Evolutionary conservation across 495 filamentous ascomycete genomes (phyloP).

Genomic region (Podospora fimiseda): DNA sequence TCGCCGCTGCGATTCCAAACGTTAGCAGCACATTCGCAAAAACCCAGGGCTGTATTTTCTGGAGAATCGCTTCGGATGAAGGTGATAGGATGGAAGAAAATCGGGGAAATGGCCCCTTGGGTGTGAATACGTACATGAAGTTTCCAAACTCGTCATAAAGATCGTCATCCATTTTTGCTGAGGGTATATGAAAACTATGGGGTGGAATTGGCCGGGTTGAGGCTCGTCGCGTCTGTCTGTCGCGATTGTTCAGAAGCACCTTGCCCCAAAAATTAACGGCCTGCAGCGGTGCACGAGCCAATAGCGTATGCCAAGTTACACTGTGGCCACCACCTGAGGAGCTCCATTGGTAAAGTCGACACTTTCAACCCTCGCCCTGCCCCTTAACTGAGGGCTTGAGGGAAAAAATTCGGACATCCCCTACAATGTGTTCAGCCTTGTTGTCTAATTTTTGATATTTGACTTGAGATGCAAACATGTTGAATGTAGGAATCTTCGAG

Average conservation of each 20-base stretch:
- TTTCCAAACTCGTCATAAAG: constrained; percentile 35
- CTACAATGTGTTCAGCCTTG: too few relatives aligned
- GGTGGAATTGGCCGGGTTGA: background rate
- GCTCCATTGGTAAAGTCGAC: too few relatives aligned
- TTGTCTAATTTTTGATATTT: too few relatives aligned
- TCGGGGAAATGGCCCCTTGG: too few relatives aligned
- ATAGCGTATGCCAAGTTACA: background rate
- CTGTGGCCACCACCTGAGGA: too few relatives aligned
- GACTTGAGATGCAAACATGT: too few relatives aligned
- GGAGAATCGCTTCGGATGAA: background rate
- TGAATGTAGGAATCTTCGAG: background rate
- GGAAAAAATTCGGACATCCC: too few relatives aligned
- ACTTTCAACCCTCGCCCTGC: background rate
- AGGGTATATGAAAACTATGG: background rate
- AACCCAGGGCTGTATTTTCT: background rate
- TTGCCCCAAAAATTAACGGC: constrained; percentile 15
- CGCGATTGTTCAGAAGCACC: background rate
- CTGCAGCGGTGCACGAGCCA: background rate
- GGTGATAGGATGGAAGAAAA: too few relatives aligned
- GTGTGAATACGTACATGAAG: constrained; percentile 24
- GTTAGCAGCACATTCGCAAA: constrained; percentile 4
- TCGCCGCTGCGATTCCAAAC: constrained; percentile 52
- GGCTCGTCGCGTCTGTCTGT: constrained; percentile 6
- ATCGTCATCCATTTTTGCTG: constrained; percentile 32
- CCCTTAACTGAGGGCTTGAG: background rate